These are phyloP conservation scores for Dryadomyces quercus-mongolicae DNA, from an alignment of 2,329 filamentous ascomycete genomes.

Conservation along the genomic window DNA sequence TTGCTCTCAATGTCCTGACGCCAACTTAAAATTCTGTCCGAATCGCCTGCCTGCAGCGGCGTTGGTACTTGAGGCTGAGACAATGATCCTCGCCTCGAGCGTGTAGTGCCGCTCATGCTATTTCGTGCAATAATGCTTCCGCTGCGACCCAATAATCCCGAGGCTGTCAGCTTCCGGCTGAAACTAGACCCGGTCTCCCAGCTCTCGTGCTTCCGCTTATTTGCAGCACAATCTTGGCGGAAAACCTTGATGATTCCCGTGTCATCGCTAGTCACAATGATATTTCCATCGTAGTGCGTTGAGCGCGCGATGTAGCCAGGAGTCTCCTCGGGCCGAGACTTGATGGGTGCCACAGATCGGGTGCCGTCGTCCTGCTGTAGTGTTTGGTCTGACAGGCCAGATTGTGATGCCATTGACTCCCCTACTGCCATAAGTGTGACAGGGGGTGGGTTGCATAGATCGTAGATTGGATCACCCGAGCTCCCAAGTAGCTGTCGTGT, in stretches of 20 bases:
- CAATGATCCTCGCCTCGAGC: slow-evolving; percentile 44
- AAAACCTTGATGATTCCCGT: slow-evolving; percentile 87
- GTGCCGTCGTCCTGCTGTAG: slow-evolving; percentile 1
- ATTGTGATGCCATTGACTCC: slow-evolving; percentile 35
- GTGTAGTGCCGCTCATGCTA: slow-evolving; percentile 32
- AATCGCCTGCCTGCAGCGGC: slow-evolving; percentile 18
- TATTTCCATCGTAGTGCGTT: slow-evolving; percentile 69
- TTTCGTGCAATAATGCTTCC: slow-evolving; percentile 43
- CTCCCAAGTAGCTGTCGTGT: slow-evolving; percentile 66
- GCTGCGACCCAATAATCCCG: slow-evolving; percentile 45
- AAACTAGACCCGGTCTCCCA: slow-evolving; percentile 72
- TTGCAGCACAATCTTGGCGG: slow-evolving; percentile 80
- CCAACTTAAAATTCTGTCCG: slow-evolving; percentile 82
- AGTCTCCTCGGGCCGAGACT: slow-evolving; percentile 47
- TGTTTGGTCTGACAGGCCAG: slow-evolving; percentile 10
- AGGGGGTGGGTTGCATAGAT: slow-evolving; percentile 89
- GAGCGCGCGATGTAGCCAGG: slow-evolving; percentile 68
- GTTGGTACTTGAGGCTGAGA: slow-evolving; percentile 18
- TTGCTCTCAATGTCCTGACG: slow-evolving; percentile 49
- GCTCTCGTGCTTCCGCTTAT: slow-evolving; percentile 62
- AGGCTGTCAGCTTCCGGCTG: slow-evolving; percentile 52
- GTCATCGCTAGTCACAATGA: slow-evolving; percentile 84
- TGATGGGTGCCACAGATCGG: slow-evolving; percentile 6
- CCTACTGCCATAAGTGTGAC: slow-evolving; percentile 67
- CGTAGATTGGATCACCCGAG: slow-evolving; percentile 88